Evolutionary conservation across 139 green algal genomes (phyloP).

Genomic region (Closterium sp.): DNA sequence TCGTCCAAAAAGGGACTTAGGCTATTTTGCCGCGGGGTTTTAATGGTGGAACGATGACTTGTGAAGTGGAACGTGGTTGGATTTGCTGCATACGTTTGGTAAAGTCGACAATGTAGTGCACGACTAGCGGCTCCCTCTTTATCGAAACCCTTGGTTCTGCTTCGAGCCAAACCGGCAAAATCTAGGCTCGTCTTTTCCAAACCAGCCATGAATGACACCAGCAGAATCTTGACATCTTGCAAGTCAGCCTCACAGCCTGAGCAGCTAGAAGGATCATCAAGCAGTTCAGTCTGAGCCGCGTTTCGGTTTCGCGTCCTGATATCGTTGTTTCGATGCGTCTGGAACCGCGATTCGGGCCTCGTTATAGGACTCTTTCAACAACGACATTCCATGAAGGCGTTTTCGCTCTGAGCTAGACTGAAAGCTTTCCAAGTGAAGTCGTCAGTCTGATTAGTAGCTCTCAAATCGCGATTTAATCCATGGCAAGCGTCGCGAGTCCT

Average conservation of each 20-base stretch:
- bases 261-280: neutral
- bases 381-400: neutral
- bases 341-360: neutral
- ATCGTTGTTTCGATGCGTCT: neutral
- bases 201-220: neutral
- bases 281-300: neutral
- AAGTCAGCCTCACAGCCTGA: too few relatives aligned
- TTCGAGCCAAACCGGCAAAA: neutral
- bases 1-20: too few relatives aligned
- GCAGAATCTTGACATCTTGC: neutral
- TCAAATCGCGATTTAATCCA: neutral
- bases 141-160: neutral
- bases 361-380: neutral
- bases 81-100: too few relatives aligned
- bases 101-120: too few relatives aligned
- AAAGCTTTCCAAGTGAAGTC: neutral
- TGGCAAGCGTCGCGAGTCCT: neutral
- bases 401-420: neutral
- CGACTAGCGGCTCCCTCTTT: neutral
- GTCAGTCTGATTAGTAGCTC: neutral
- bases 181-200: neutral
- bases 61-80: too few relatives aligned
- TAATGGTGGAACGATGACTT: too few relatives aligned
- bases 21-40: too few relatives aligned
- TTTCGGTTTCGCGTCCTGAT: neutral